Conservation (phyloP, 441 rosid species). For the Gossypium trilobum region DNA sequence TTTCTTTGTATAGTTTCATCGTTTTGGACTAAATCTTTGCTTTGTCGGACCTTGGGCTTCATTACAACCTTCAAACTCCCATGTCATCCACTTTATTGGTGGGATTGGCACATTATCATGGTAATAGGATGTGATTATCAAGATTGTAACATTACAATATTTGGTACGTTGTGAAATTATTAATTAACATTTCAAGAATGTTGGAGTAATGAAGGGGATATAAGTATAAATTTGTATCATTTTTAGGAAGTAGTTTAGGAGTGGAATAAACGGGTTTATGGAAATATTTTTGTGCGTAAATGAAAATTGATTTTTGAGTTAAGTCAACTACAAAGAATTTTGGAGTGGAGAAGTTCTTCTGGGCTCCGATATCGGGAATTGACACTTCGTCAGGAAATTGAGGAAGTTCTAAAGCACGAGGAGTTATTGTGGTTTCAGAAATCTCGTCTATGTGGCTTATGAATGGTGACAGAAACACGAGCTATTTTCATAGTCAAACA, state of each 20-base stretch:
- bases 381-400: neutral
- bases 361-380: neutral
- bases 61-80: neutral
- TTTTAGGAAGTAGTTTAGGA: neutral
- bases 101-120: no score
- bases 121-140: no score
- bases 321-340: neutral
- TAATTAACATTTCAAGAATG: no score
- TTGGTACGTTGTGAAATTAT: no score
- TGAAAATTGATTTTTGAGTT: neutral
- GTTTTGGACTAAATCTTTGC: conserved; percentile 2
- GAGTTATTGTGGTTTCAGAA: neutral
- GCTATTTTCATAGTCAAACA: neutral
- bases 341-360: neutral
- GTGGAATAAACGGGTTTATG: neutral
- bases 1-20: neutral
- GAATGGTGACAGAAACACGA: neutral
- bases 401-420: neutral
- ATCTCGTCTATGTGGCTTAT: neutral
- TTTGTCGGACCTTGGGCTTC: neutral
- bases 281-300: no score
- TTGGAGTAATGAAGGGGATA: neutral
- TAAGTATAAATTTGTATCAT: neutral
- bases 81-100: no score
- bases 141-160: no score